Evolutionary conservation across 2,329 filamentous ascomycete species (phyloP), one percentile per base, ranked within the genome.

Genomic region (Scedosporium dehoogii): DNA sequence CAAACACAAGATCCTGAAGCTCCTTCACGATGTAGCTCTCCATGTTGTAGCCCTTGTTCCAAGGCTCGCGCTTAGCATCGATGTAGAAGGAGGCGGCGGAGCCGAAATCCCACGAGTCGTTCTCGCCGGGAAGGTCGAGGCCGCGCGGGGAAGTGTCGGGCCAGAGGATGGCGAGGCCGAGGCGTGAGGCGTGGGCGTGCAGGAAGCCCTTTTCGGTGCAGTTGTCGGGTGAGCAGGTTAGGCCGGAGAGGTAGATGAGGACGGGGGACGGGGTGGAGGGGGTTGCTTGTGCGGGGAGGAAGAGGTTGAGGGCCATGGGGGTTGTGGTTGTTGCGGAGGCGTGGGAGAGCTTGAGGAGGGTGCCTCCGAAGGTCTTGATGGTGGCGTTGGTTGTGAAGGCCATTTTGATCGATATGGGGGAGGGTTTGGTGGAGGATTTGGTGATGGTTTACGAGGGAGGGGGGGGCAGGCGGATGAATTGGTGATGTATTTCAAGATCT

Each of bases 121-220:
- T 86, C 79, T 97, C 92, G 70, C 91, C 92, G 38, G 87, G 78
- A 65, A 96, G 87, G 68, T 86, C 79, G 58, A 94, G 82, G 1
- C 93, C 93, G 63, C 93, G 86, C 63, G 94, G 94, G 63, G 90
- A 96, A 23, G 94, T 99, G 78, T 99, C 94, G 1, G 94, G 94
- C 78, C 92, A 97, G 61, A 97, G 84, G 63, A 99, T 78, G n/a
- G 94, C 94, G 73, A 99, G 90, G 70, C 90, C 90, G 73, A 87
- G 88, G 69, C 87, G 81, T 63, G 87, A 83, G 58, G 94, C 94
- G 66, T 85, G 84, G 69, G 89, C 85, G 73, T 97, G 92, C 76
- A 99, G 90, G 81, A 97, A 97, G 61, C 92, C 94, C 73, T 89
- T 88, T 70, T 92, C 85, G 38, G 87, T 81, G 71, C 85, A 86